Percentiles rank a stretch among this genome's conserved stretches.
Evolutionary conservation across 2,329 filamentous ascomycete genomes (phyloP).

Genomic region (Calonectria pseudoreteaudii): DNA sequence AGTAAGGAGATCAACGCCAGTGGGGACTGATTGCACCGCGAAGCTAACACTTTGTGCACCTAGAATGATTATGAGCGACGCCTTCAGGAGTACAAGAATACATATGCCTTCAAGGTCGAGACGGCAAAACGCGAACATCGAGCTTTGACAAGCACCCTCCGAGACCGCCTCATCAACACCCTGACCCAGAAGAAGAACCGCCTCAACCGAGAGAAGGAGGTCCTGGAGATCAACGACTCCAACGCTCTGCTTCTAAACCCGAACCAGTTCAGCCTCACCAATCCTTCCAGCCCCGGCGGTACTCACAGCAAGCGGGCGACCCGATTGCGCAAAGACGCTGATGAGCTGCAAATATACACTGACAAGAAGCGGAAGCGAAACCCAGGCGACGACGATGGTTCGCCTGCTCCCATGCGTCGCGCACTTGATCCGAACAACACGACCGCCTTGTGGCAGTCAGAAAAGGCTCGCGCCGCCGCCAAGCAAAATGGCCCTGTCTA

Average conservation of each 20-base stretch:
- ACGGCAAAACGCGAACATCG: constrained; percentile 72
- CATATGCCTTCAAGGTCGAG: constrained; percentile 71
- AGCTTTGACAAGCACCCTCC: constrained; percentile 69
- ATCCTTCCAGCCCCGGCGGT: constrained; percentile 73
- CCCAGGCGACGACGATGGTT: constrained; percentile 70
- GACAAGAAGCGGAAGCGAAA: constrained; percentile 75
- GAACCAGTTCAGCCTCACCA: constrained; percentile 75
- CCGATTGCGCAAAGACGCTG: constrained; percentile 69
- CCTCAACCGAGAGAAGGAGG: constrained; percentile 74
- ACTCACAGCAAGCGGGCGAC: constrained; percentile 73
- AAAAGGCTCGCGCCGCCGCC: constrained; percentile 64
- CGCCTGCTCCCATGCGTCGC: constrained; percentile 68
- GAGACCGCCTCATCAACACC: constrained; percentile 75
- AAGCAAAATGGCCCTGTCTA: constrained; percentile 71
- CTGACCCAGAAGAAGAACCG: constrained; percentile 74
- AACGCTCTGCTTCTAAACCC: constrained; percentile 75
- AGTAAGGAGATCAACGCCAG: constrained; percentile 64
- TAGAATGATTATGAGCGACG: constrained; percentile 75
- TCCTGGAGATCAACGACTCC: constrained; percentile 74
- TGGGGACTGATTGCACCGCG: constrained; percentile 1
- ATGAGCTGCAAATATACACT: constrained; percentile 66
- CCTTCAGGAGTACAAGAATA: constrained; percentile 68
- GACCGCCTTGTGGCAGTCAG: constrained; percentile 72
- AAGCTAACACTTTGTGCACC: constrained; percentile 29
- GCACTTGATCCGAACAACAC: constrained; percentile 67